Percentiles rank a stretch among this genome's conserved stretches.
These are phyloP conservation scores for Lachnellula hyalina DNA, from an alignment of 2,329 filamentous ascomycete species.

Conservation along the genomic window DNA sequence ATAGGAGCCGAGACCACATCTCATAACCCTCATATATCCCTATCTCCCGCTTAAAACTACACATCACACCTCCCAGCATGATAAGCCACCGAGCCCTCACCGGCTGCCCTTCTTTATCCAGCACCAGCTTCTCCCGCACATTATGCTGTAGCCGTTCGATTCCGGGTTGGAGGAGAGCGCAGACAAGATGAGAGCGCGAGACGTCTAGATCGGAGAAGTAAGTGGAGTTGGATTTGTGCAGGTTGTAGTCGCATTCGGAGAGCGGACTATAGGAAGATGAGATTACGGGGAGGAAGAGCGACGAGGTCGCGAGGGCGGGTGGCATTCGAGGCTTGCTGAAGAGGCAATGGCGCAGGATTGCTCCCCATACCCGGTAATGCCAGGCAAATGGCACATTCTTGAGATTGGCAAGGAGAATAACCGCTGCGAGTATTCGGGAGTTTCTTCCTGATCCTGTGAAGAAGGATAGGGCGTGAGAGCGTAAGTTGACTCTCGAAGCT, in stretches of 20 bases:
- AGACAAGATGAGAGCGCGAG: constrained; percentile 74
- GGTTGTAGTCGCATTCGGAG: constrained; percentile 65
- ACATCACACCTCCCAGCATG: constrained; percentile 67
- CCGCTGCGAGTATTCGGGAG: constrained; percentile 27
- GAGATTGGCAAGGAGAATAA: constrained; percentile 45
- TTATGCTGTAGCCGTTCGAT: constrained; percentile 49
- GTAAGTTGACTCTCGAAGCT: constrained; percentile 21
- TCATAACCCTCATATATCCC: constrained; percentile 64
- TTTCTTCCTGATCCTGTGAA: constrained; percentile 30
- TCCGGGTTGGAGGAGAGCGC: constrained; percentile 57
- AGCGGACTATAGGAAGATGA: constrained; percentile 54
- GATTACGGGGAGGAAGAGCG: constrained; percentile 57
- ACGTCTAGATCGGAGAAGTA: constrained; percentile 68
- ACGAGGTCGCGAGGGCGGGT: constrained; percentile 25
- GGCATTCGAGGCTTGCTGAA: constrained; percentile 35
- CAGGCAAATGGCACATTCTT: constrained; percentile 55
- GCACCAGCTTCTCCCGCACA: constrained; percentile 43
- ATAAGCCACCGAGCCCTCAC: constrained; percentile 53
- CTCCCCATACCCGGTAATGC: constrained; percentile 48
- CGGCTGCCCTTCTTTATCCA: constrained; percentile 36
- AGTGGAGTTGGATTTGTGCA: constrained; percentile 67
- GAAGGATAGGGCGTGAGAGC: constrained; percentile 14
- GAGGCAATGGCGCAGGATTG: constrained; percentile 40
- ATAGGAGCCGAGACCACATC: constrained; percentile 64
- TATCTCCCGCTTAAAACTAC: constrained; percentile 70